Evolutionary conservation across 768 basidiomycete species (phyloP).

Genomic region (Pisolithus sp.): DNA sequence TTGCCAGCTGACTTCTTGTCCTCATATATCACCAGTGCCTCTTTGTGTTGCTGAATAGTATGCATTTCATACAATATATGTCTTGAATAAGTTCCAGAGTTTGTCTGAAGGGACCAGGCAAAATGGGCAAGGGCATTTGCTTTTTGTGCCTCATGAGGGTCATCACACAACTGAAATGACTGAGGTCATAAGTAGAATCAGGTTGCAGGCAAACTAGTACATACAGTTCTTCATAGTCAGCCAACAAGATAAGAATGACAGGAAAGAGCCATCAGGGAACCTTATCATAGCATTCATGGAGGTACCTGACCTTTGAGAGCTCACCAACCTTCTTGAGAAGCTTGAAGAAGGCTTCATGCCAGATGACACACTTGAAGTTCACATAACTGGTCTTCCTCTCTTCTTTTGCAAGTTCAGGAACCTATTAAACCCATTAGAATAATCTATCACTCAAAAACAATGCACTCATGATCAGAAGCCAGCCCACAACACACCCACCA

Average conservation of each 20-base stretch:
- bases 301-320: conserved; percentile 16
- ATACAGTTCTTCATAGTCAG: conserved; percentile 44
- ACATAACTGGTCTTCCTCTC: conserved; percentile 24
- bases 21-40: too few relatives aligned
- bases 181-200: too few relatives aligned
- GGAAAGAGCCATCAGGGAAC: conserved; percentile 27
- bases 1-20: too few relatives aligned
- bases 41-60: too few relatives aligned
- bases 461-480: conserved; percentile 32
- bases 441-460: neutral
- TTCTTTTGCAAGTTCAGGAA: conserved; percentile 13
- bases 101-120: conserved; percentile 29
- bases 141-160: conserved; percentile 28
- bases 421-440: neutral
- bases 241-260: conserved; percentile 30
- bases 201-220: conserved; percentile 15
- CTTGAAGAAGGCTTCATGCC: conserved; percentile 28
- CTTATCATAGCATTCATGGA: conserved; percentile 23
- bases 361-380: conserved; percentile 29
- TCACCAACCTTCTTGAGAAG: conserved; percentile 22
- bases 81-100: conserved; percentile 1
- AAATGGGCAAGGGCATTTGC: conserved; percentile 29
- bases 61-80: too few relatives aligned
- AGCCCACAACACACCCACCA: conserved; percentile 32
- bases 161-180: conserved; percentile 26